These are phyloP conservation scores for Dendrocalamus latiflorus DNA, from an alignment of 202 grass and related monocot genomes.

Conservation along the genomic window DNA sequence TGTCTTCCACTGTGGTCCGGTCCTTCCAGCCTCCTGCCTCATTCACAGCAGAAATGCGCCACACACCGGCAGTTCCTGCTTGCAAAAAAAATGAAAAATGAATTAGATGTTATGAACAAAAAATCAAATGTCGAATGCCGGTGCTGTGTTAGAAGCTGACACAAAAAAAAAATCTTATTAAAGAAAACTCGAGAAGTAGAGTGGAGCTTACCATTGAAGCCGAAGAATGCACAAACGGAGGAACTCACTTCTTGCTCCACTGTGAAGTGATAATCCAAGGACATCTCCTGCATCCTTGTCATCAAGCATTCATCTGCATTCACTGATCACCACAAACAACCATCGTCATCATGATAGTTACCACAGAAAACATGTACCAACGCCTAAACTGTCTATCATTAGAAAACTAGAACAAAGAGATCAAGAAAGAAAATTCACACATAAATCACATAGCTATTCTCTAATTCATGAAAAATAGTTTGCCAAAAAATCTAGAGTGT, in stretches of 20 bases:
- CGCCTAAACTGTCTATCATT: not conserved
- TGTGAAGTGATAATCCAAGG: slow-evolving; percentile 94
- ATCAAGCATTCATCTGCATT: too few relatives aligned
- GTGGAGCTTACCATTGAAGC: slow-evolving; percentile 67
- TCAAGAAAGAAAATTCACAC: not conserved
- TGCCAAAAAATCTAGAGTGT: not conserved
- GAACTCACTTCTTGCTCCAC: slow-evolving; percentile 96
- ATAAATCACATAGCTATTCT: not conserved
- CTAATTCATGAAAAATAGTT: too few relatives aligned
- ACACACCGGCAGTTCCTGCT: slow-evolving; percentile 84
- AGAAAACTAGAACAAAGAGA: not conserved
- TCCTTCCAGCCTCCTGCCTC: slow-evolving; percentile 98
- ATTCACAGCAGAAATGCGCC: slow-evolving; percentile 77
- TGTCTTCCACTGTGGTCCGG: slow-evolving; percentile 93
- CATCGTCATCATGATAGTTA: not conserved
- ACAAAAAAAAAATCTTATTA: not conserved
- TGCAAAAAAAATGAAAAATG: too few relatives aligned
- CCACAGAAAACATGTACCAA: not conserved
- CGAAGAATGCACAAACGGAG: slow-evolving; percentile 85
- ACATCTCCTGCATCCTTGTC: slow-evolving; percentile 99
- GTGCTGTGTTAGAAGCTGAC: not conserved
- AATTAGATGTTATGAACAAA: not conserved
- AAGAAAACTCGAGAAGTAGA: not conserved
- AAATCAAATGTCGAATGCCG: not conserved
- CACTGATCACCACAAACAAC: too few relatives aligned